Evolutionary conservation across 768 basidiomycete genomes (phyloP).

Genomic region (Termitomyces sp.): DNA sequence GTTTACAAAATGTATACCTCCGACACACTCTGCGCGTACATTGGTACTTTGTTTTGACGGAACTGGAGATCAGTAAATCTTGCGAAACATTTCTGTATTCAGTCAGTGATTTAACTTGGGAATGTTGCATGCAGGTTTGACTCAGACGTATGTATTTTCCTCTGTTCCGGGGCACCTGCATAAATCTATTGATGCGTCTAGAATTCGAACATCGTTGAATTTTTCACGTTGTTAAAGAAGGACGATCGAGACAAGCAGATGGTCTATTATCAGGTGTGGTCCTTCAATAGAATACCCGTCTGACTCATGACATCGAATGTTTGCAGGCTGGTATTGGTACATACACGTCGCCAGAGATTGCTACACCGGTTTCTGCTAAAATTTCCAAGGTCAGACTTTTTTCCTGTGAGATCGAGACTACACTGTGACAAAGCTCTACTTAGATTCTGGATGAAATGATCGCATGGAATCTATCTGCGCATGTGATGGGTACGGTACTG

Average conservation of each 20-base stretch:
- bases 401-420: background rate
- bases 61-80: slow-evolving; percentile 37
- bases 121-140: slow-evolving; percentile 26
- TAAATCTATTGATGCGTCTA: slow-evolving; percentile 7
- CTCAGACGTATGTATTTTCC: slow-evolving; percentile 25
- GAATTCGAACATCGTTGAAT: slow-evolving; percentile 47
- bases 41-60: slow-evolving; percentile 70
- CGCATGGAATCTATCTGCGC: slow-evolving; percentile 45
- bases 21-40: slow-evolving; percentile 32
- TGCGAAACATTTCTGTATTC: too few relatives aligned
- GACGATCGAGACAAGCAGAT: slow-evolving; percentile 42
- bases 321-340: slow-evolving; percentile 49
- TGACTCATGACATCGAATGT: background rate
- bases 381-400: slow-evolving; percentile 30
- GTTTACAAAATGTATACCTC: slow-evolving; percentile 17
- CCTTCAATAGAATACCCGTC: background rate
- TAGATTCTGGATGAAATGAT: slow-evolving; percentile 37
- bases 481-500: slow-evolving; percentile 37
- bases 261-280: slow-evolving; percentile 48
- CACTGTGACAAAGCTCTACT: background rate
- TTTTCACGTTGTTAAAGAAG: slow-evolving; percentile 47
- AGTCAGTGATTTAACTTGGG: background rate
- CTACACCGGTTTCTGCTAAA: slow-evolving; percentile 37
- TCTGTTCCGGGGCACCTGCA: background rate
- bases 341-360: slow-evolving; percentile 37